Evolutionary conservation across 768 basidiomycete species (phyloP), one percentile per base, ranked within the genome.

Genomic region (Lentinula sp.): DNA sequence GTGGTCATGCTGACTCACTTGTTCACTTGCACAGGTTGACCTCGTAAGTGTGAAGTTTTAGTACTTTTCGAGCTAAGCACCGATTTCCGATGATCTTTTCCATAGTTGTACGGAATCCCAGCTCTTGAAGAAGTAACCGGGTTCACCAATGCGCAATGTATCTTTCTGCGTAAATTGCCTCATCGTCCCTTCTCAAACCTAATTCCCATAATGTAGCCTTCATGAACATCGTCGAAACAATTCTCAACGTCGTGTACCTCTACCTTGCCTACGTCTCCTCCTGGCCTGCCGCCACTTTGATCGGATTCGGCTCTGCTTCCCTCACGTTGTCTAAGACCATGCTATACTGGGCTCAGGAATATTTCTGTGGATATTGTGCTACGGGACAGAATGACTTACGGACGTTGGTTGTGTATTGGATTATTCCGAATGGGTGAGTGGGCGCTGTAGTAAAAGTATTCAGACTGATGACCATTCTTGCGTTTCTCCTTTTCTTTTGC

Each of bases 81-180:
- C 28, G 28, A 28, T 2, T 28, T 28, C 28, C 28, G 28, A 28
- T 28, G 28, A 28, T 28, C 32, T 15, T 37, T 43, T 42, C 10
- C 16, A 36, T 51, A 91, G 86, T 75, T 93, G 4, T 95, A 95
- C 66, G 93, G 94, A 10, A 56, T 85, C 32, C 79, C 80, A 54
- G 81, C 90, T 0, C 75, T 88, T n/a, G 72, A 85, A 63, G 72
- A 77, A 0, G 82, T 84, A 35, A 80, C 87, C 59, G 94, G 94
- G 0, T 96, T 95, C 72, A 85, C 93, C 15, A 91, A 84, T 65
- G 93, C 93, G 7, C 93, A 96, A 76, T 80, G 93, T 91, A 66
- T 63, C 84, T 66, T n/a, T 23, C 28, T 39, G 37, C 50, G 10
- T 28, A 10, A 61, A 43, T 49, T 16, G 7, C 52, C 18, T n/a